Evolutionary conservation across 148 eudicot species (phyloP).

Genomic region (Dysphania ambrosioides): DNA sequence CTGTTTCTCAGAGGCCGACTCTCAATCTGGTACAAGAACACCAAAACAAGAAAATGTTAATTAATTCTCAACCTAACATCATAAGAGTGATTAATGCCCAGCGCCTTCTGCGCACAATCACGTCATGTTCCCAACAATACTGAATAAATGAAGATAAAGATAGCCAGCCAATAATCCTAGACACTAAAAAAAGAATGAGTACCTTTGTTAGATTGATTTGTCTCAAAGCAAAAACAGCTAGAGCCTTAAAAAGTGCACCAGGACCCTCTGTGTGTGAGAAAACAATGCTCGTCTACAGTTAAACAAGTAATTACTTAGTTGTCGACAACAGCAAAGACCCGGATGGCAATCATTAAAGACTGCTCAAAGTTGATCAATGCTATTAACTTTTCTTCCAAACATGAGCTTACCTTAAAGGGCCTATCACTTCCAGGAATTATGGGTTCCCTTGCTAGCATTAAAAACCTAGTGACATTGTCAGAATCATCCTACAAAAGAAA

Average conservation of each 20-base stretch:
- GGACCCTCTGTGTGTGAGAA: conserved; percentile 55
- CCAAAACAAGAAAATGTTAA: not conserved
- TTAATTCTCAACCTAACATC: not conserved
- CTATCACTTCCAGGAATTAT: conserved; percentile 44
- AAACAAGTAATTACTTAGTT: conserved; percentile 13
- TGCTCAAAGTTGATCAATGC: not conserved
- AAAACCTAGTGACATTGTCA: conserved; percentile 47
- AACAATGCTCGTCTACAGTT: conserved; percentile 47
- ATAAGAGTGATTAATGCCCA: not conserved
- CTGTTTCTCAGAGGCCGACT: conserved; percentile 49
- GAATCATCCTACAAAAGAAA: conserved; percentile 41
- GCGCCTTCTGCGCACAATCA: not conserved
- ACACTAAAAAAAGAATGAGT: not conserved
- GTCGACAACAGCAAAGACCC: not conserved
- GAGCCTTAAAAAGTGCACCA: conserved; percentile 49
- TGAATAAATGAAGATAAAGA: not conserved
- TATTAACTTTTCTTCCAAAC: not conserved
- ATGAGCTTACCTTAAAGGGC: conserved; percentile 41
- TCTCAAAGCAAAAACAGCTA: conserved; percentile 50
- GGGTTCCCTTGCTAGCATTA: conserved; percentile 53
- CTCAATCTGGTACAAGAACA: conserved; percentile 36
- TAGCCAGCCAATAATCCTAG: not conserved
- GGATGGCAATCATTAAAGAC: not conserved
- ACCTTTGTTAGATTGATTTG: conserved; percentile 48
- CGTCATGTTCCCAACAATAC: not conserved